Conservation (phyloP, 73 alveolate genomes). For the Paramecium sonneborni region DNA sequence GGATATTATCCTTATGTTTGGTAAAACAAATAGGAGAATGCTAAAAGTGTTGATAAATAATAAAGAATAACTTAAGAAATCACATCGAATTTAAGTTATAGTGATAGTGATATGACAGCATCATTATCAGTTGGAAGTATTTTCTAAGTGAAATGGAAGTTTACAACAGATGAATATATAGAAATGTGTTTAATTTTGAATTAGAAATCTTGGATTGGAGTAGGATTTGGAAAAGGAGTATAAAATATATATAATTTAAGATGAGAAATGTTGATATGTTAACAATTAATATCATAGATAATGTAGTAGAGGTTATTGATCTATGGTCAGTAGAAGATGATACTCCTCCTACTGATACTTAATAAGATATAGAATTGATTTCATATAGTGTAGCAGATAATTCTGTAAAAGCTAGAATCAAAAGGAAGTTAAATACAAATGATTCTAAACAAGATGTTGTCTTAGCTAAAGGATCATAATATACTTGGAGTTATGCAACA, state of each 20-base stretch:
- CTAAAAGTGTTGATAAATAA: neutral
- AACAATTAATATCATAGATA: neutral
- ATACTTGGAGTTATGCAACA: slow-evolving; percentile 30
- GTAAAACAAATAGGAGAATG: neutral
- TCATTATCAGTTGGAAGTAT: neutral
- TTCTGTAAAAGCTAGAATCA: neutral
- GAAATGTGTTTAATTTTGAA: neutral
- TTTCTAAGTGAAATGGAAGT: slow-evolving; percentile 13
- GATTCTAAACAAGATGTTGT: neutral
- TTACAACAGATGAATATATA: neutral
- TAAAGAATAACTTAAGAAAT: neutral
- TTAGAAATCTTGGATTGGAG: neutral
- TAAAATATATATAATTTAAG: neutral
- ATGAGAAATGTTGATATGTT: slow-evolving; percentile 31
- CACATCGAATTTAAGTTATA: neutral
- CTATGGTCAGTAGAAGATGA: neutral
- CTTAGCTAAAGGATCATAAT: neutral
- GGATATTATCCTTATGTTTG: neutral
- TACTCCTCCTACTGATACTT: neutral
- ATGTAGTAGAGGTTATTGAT: neutral
- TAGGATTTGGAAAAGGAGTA: slow-evolving; percentile 18
- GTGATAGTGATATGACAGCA: slow-evolving; percentile 14
- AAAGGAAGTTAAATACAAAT: slow-evolving; percentile 36
- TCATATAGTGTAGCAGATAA: neutral
- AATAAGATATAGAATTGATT: neutral